Evolutionary conservation across 805 yeast genomes (phyloP), one percentile per base, ranked within the genome.

Genomic region (Metschnikowia chrysomelidarum): DNA sequence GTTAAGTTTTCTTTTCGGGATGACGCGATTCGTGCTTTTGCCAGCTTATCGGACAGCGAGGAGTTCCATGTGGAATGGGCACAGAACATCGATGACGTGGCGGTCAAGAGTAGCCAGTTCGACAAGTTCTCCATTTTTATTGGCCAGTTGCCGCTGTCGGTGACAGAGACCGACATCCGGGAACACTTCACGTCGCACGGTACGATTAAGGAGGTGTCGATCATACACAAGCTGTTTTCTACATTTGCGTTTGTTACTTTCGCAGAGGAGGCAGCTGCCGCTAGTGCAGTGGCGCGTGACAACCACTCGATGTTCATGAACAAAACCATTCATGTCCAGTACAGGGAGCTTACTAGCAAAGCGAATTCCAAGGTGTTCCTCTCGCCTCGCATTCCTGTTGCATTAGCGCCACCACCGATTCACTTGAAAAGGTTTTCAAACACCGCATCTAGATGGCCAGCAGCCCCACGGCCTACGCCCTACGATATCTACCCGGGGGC

Each of bases 1-100:
- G 75, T 80, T 44, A 82, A 83, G 52, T 87, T 79, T 62, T 83
- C 79, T 2, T 86, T 74, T 56, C 75, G 96, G 29, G 94, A 85
- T 55, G 95, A 87, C 57, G 95, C 96, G 9, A 84, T 86, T 28
- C 72, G 84, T 51, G 94, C 95, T 0, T 87, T 76, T 64, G 88
- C 93, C 3, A 75, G 72, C 48, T 64, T 82, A 42, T 73, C 82
- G 46, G 68, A 72, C 10, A 73, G 72, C 29, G 61, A 68, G 6
- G 59, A 62, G n/a, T 78, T 78, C 72, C 62, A 62, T 27, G 83
- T 82, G 27, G 87, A 83, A 50, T 87, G 96, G 96, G 87, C 93
- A 0, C 89, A 86, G 60, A 87, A 87, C 52, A 70, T 87, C 28
- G 88, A 79, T 27, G 50, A 56, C 23, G 54, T 52, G 17, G 51